Conservation (phyloP, 106 monocot species). For the Iris macrosiphon region DNA sequence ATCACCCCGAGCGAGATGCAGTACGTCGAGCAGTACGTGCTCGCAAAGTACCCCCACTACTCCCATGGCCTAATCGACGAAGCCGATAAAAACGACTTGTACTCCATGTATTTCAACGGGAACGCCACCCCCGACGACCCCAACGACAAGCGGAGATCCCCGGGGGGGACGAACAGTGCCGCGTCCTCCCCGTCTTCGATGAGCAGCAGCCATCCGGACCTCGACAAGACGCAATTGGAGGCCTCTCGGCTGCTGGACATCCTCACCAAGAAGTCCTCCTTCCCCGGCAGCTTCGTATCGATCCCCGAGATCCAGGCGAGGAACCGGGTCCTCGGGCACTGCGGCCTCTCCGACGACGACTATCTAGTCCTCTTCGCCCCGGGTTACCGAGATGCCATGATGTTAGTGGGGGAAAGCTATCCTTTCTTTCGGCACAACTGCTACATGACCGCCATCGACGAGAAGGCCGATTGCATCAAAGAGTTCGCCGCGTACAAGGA, state of each 20-base stretch:
- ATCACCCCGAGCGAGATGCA: conserved; percentile 56
- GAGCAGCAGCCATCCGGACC: conserved; percentile 26
- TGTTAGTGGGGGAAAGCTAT: conserved; percentile 68
- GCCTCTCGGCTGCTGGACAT: conserved; percentile 58
- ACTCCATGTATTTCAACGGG: conserved; percentile 16
- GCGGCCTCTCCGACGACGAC: conserved; percentile 46
- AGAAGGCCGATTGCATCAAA: conserved; percentile 35
- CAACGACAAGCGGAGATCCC: conserved; percentile 7
- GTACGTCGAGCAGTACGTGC: conserved; percentile 54
- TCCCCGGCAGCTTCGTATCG: conserved; percentile 51
- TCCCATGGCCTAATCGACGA: conserved; percentile 58
- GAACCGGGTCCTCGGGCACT: conserved; percentile 36
- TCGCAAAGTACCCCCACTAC: conserved; percentile 63
- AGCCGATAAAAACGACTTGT: conserved; percentile 44
- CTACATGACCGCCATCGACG: conserved; percentile 41
- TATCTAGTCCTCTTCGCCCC: conserved; percentile 48
- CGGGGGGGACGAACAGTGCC: conserved; percentile 8
- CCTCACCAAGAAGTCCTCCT: conserved; percentile 50
- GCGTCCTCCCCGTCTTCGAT: conserved; percentile 14
- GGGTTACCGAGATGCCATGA: conserved; percentile 40
- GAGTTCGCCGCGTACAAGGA: conserved; percentile 59
- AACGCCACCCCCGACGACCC: not conserved
- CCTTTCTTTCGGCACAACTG: conserved; percentile 55
- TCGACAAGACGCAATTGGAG: conserved; percentile 33
- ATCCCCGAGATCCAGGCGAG: conserved; percentile 60